Evolutionary conservation across 352 stramenopile species (phyloP).

Genomic region (Globisporangium uncinulatum): DNA sequence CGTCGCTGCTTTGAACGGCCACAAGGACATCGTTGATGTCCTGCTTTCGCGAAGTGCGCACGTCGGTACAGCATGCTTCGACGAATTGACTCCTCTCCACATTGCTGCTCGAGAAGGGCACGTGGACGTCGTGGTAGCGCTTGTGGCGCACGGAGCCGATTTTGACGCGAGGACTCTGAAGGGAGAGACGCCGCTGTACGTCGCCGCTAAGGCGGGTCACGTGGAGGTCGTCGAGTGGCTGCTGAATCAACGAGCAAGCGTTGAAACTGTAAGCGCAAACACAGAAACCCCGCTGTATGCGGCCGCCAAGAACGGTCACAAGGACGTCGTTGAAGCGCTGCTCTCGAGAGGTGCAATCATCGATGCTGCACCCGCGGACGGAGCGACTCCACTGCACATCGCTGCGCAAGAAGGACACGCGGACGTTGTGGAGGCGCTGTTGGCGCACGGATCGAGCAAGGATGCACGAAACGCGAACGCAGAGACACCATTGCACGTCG

Average conservation of each 20-base stretch:
- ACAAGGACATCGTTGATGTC: background rate
- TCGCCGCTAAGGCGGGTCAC: too few species aligned
- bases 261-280: background rate
- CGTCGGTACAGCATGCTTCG: background rate
- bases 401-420: slow-evolving; percentile 19
- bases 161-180: background rate
- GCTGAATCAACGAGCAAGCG: background rate
- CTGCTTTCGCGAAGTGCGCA: background rate
- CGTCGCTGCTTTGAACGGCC: background rate
- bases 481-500: background rate
- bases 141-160: background rate
- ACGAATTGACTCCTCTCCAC: background rate
- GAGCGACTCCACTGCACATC: background rate
- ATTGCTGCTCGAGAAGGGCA: background rate
- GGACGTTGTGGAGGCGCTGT: background rate
- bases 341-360: background rate
- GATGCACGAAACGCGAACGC: background rate
- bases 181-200: background rate
- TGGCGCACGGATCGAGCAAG: background rate
- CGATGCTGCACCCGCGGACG: background rate
- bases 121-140: background rate
- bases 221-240: background rate
- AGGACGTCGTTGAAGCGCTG: background rate
- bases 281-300: background rate
- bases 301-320: background rate